Base-by-base conservation (phyloP, 2,329 filamentous ascomycete species). In the Sporothrix globosa region DNA sequence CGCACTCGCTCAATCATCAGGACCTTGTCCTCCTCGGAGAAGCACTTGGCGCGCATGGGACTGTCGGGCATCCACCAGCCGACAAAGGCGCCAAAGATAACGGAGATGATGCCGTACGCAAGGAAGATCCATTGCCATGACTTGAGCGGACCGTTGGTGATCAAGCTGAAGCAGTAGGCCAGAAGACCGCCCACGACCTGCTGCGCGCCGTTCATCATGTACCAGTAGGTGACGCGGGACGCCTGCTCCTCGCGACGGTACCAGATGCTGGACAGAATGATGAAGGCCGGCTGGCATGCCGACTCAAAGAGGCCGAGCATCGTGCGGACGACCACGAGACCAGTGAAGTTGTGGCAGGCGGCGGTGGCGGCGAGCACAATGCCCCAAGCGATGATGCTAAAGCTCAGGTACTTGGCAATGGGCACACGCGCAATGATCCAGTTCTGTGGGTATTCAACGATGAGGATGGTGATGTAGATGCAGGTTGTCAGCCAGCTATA, bases 131-230 rank as follows among this genome's bases (percentile, higher is more conserved):
- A 87, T 76, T 92, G 89, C 89, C 90, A 92, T 19, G 87, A 87
- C 75, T 84, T 84, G 70, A 91, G 81, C 0, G 83, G 81, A 3
- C 86, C 84, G 4, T 75, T 79, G 19, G 79, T 81, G 76, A 88
- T 87, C 3, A 87, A 80, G 2, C 83, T 81, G 74, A 85, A 84
- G 73, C 89, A 89, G 77, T 91, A 91, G 0, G 90, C 90, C 0
- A 92, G 81, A 0, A 92, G 83, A 6, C 90, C 90, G 44, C 90
- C 90, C 9, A 92, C 88, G 67, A 92, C 89, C 76, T 92, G 90
- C 76, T 92, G 90, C 0, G 83, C 84, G 1, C 90, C 90, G 76
- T 92, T 92, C 89, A 92, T 92, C 87, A 91, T 91, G 78, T 91
- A 87, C 90, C 90, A 92, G 78, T 88, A 91, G 0, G 88, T 90